Conservation (phyloP, 139 green algal species). For the Pedinophyceae sp. region DNA sequence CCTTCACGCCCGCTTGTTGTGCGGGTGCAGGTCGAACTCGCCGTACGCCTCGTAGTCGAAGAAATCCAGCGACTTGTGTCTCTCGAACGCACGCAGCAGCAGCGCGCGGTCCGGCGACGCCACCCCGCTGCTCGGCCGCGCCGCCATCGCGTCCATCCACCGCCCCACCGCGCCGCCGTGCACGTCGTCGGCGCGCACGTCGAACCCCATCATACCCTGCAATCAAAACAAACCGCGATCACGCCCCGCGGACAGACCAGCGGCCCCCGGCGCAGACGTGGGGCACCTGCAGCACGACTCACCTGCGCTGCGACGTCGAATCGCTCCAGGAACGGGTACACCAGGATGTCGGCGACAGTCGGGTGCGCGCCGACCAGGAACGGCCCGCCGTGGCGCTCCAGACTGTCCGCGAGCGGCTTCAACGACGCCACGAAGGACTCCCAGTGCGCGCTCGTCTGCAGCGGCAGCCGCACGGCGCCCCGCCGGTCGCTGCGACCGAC, state of each 20-base stretch:
- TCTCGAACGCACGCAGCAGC: conserved; percentile 18
- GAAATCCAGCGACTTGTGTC: conserved; percentile 36
- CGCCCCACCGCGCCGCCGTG: conserved; percentile 4
- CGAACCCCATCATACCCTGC: too few species aligned
- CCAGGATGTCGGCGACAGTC: conserved; percentile 11
- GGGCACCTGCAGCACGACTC: too few species aligned
- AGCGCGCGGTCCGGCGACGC: conserved; percentile 14
- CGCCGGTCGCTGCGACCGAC: conserved; percentile 13
- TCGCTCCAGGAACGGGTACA: conserved; percentile 22
- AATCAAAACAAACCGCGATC: too few species aligned
- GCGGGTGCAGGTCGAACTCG: conserved; percentile 27
- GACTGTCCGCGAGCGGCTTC: background rate
- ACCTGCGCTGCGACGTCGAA: conserved; percentile 12
- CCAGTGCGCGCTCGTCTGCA: conserved; percentile 11
- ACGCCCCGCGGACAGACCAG: too few species aligned
- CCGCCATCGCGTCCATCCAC: conserved; percentile 23
- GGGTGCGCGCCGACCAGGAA: conserved; percentile 16
- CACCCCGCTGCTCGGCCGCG: conserved; percentile 8
- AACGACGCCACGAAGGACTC: conserved; percentile 17
- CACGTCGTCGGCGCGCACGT: conserved; percentile 7
- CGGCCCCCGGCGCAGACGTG: too few species aligned
- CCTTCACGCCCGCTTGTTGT: too few species aligned
- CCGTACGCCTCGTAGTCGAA: conserved; percentile 39
- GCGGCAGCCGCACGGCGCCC: background rate
- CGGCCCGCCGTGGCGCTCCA: conserved; percentile 14